Conservation (phyloP, 768 basidiomycete species). For the Xerocomellus chrysenteron region DNA sequence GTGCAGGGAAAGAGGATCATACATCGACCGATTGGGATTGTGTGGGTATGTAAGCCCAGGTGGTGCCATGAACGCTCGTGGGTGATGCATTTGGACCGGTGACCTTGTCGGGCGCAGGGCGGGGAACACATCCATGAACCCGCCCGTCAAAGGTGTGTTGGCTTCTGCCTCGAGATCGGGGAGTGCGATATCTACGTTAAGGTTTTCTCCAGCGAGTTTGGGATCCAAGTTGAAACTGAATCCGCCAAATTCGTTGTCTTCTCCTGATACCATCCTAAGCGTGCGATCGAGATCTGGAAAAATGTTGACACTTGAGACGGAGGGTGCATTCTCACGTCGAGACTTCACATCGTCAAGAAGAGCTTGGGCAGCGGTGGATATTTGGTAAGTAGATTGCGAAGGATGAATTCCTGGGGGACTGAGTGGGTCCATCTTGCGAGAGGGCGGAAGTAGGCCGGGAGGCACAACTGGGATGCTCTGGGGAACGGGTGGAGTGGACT, state of each 20-base stretch:
- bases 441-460: constrained; percentile 43
- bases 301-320: constrained; percentile 49
- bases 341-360: constrained; percentile 82
- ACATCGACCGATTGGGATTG: constrained; percentile 50
- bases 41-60: constrained; percentile 55
- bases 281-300: constrained; percentile 92
- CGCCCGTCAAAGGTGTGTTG: constrained; percentile 58
- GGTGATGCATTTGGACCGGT: constrained; percentile 21
- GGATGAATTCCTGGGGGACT: constrained; percentile 41
- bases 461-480: constrained; percentile 55
- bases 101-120: constrained; percentile 44
- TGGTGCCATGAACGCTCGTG: constrained; percentile 43
- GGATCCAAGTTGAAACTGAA: constrained; percentile 90
- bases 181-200: constrained; percentile 42
- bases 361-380: constrained; percentile 82
- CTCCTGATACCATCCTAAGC: constrained; percentile 65
- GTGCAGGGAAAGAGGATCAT: constrained; percentile 49
- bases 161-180: constrained; percentile 49
- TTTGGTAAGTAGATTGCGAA: constrained; percentile 67
- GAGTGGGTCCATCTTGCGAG: constrained; percentile 52
- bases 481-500: constrained; percentile 40
- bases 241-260: constrained; percentile 58
- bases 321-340: constrained; percentile 58
- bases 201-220: constrained; percentile 53
- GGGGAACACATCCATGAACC: constrained; percentile 71